Evolutionary conservation across 2,329 filamentous ascomycete species (phyloP).

Genomic region (Ceratocystis destructans): DNA sequence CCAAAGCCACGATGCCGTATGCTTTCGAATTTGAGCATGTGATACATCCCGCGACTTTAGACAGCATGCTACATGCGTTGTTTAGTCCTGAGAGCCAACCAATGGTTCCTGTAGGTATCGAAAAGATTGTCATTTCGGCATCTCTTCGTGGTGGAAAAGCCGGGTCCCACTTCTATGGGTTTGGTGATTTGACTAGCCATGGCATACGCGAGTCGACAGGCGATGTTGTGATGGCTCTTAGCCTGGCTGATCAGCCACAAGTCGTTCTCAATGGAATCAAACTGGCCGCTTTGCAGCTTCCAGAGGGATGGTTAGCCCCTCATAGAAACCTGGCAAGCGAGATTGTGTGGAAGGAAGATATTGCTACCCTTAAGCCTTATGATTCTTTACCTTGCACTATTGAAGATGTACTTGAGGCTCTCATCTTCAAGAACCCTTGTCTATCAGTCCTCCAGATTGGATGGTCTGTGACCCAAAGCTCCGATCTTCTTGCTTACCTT

Average conservation of each 20-base stretch:
- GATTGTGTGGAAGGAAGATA: slow-evolving; percentile 35
- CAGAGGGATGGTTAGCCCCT: slow-evolving; percentile 32
- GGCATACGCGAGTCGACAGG: slow-evolving; percentile 31
- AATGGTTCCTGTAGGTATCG: slow-evolving; percentile 38
- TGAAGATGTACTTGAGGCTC: slow-evolving; percentile 24
- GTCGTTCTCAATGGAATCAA: slow-evolving; percentile 35
- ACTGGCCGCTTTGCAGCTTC: slow-evolving; percentile 24
- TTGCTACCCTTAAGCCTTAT: slow-evolving; percentile 20
- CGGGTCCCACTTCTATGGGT: slow-evolving; percentile 30
- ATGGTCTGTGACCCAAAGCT: slow-evolving; percentile 7
- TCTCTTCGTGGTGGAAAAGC: slow-evolving; percentile 25
- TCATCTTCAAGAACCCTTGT: slow-evolving; percentile 30
- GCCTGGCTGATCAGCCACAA: slow-evolving; percentile 25
- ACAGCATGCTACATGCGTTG: slow-evolving; percentile 41
- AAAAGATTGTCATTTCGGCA: slow-evolving; percentile 35
- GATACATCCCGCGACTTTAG: slow-evolving; percentile 45
- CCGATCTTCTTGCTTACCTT: not conserved
- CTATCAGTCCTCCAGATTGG: slow-evolving; percentile 31
- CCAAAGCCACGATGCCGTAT: slow-evolving; percentile 38
- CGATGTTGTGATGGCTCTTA: slow-evolving; percentile 32
- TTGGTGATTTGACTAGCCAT: slow-evolving; percentile 28
- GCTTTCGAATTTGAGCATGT: slow-evolving; percentile 40
- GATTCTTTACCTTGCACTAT: slow-evolving; percentile 15
- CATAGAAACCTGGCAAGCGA: slow-evolving; percentile 37
- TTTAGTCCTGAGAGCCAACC: slow-evolving; percentile 33